Conservation (phyloP, 257 asterid genomes). For the Forsythia suspensa region DNA sequence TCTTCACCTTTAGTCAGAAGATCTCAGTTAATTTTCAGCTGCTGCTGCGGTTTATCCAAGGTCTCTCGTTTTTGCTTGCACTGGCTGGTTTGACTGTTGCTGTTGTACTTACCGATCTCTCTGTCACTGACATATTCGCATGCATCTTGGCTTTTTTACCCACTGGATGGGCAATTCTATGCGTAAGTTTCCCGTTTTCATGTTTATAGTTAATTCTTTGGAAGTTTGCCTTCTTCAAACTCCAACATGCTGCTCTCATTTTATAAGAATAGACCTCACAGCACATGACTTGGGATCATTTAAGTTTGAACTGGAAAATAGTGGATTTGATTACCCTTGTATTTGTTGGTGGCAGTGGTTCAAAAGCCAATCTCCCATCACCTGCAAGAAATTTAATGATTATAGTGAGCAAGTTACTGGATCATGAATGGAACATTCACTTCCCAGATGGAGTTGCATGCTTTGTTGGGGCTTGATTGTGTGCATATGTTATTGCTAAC, state of each 20-base stretch:
- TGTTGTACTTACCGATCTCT: slow-evolving; percentile 52
- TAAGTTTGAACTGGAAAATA: not conserved
- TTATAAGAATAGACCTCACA: not conserved
- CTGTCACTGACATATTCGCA: slow-evolving; percentile 79
- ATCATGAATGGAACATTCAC: not conserved
- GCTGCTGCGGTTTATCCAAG: slow-evolving; percentile 89
- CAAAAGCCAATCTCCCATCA: not conserved
- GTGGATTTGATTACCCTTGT: not conserved
- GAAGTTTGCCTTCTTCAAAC: not conserved
- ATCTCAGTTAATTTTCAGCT: slow-evolving; percentile 95
- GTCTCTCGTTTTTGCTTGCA: slow-evolving; percentile 74
- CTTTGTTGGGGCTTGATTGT: not conserved
- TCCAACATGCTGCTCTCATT: not conserved
- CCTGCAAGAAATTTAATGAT: not conserved
- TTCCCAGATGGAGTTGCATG: not conserved
- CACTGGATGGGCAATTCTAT: slow-evolving; percentile 99
- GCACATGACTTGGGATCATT: not conserved
- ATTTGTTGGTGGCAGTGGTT: not conserved
- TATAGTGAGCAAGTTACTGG: not conserved
- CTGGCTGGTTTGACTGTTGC: slow-evolving; percentile 80
- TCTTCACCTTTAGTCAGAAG: slow-evolving; percentile 96
- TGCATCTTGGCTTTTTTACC: slow-evolving; percentile 91
- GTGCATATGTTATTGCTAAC: not conserved
- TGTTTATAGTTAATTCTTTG: not conserved
- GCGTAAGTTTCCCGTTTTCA: slow-evolving; percentile 46